These are phyloP conservation scores for Pleurotus platypus DNA, from an alignment of 768 basidiomycete genomes.

Conservation along the genomic window DNA sequence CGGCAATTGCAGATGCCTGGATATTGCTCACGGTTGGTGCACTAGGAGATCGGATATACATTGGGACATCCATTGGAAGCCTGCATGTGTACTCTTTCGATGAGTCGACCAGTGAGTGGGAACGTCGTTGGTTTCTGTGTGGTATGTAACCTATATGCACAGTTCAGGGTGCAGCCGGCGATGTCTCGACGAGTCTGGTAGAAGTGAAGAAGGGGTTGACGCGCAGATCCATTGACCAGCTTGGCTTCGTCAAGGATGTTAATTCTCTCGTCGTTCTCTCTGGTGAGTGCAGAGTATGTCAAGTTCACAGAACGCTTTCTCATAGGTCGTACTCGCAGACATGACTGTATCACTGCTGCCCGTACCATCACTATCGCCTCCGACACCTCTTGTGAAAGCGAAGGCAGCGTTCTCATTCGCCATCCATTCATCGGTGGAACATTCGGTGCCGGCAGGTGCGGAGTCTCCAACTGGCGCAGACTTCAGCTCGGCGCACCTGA, in stretches of 20 bases:
- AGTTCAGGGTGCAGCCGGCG: no score
- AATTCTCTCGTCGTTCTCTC: conserved; percentile 82
- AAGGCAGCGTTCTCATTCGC: conserved; percentile 84
- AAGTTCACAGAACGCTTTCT: not conserved
- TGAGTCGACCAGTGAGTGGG: conserved; percentile 30
- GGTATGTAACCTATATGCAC: no score
- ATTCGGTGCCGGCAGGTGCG: conserved; percentile 26
- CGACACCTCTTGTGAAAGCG: conserved; percentile 70
- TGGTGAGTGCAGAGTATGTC: conserved; percentile 43
- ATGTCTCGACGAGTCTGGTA: conserved; percentile 32
- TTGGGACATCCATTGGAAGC: conserved; percentile 32
- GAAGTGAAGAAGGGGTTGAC: conserved; percentile 67
- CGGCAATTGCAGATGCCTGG: not conserved
- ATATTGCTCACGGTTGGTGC: conserved; percentile 1
- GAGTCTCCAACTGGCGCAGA: conserved; percentile 21
- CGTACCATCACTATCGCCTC: conserved; percentile 66
- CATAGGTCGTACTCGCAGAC: conserved; percentile 44
- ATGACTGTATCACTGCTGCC: conserved; percentile 70
- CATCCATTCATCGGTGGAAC: conserved; percentile 58
- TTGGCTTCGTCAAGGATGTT: conserved; percentile 83
- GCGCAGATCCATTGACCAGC: conserved; percentile 77
- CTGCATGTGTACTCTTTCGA: conserved; percentile 37
- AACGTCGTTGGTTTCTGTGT: no score
- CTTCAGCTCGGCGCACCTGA: conserved; percentile 17
- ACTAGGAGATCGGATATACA: conserved; percentile 42